These are phyloP conservation scores for Paralagenidium karlingii DNA, from an alignment of 352 stramenopile species.

Conservation along the genomic window DNA sequence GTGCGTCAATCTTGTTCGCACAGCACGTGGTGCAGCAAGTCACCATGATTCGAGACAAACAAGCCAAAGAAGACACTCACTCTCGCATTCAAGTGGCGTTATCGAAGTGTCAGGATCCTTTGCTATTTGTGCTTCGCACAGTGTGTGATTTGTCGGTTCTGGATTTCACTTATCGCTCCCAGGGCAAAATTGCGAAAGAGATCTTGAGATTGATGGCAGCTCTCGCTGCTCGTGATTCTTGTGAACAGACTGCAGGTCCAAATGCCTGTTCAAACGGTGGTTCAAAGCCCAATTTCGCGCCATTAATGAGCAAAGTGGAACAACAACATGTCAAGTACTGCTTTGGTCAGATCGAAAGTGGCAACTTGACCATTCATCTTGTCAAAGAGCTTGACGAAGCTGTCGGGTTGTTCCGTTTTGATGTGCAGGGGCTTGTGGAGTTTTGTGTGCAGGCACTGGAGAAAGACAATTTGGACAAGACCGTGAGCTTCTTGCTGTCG, in stretches of 20 bases:
- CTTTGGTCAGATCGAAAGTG: slow-evolving; percentile 33
- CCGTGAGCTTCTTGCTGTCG: slow-evolving; percentile 40
- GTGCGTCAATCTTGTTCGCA: slow-evolving; percentile 50
- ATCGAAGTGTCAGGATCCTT: slow-evolving; percentile 26
- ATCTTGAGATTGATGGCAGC: slow-evolving; percentile 36
- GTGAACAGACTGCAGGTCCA: too few relatives aligned
- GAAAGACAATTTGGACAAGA: slow-evolving; percentile 55
- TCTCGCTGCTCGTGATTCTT: too few relatives aligned
- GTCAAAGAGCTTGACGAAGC: slow-evolving; percentile 61
- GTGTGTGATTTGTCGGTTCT: slow-evolving; percentile 36
- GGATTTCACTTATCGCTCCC: slow-evolving; percentile 42
- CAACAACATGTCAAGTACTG: slow-evolving; percentile 38
- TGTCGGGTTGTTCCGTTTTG: slow-evolving; percentile 27
- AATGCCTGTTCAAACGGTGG: too few relatives aligned
- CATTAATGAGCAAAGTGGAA: slow-evolving; percentile 20
- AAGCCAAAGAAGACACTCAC: slow-evolving; percentile 35
- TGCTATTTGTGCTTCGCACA: slow-evolving; percentile 37
- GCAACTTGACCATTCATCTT: slow-evolving; percentile 54
- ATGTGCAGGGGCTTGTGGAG: slow-evolving; percentile 24
- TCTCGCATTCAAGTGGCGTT: slow-evolving; percentile 40
- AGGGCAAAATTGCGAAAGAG: slow-evolving; percentile 64
- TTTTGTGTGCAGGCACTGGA: slow-evolving; percentile 50
- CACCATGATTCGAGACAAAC: slow-evolving; percentile 56
- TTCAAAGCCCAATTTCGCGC: too few relatives aligned
- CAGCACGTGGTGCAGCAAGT: slow-evolving; percentile 58